phyloP scores from a whole-genome alignment of 208 protist species.

The Phytomonas francai region DNA sequence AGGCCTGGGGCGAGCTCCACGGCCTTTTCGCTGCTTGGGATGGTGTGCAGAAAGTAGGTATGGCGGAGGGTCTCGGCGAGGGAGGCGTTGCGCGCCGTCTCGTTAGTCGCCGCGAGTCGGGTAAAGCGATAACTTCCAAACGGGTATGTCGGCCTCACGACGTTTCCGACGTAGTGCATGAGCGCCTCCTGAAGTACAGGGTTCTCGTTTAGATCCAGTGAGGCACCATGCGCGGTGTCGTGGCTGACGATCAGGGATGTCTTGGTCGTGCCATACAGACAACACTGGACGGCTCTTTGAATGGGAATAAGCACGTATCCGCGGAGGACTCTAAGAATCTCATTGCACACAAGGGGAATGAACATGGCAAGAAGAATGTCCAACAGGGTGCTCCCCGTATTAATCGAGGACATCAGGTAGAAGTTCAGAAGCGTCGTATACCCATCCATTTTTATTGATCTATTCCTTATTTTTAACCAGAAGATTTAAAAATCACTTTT shows the following conservation, averaged over 20 bases:
- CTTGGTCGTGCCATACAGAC: neutral
- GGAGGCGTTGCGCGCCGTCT: neutral
- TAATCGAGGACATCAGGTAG: slow-evolving; percentile 82
- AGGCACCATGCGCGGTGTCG: neutral
- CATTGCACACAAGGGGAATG: slow-evolving; percentile 56
- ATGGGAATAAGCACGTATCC: slow-evolving; percentile 38
- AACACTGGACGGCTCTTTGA: neutral
- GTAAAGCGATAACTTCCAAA: slow-evolving; percentile 37
- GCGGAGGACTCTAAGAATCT: slow-evolving; percentile 37
- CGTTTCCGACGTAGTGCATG: slow-evolving; percentile 39
- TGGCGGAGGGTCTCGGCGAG: slow-evolving; percentile 4
- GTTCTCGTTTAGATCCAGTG: slow-evolving; percentile 13
- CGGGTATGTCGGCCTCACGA: slow-evolving; percentile 36
- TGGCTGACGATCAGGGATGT: slow-evolving; percentile 16
- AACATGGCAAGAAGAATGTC: slow-evolving; percentile 79
- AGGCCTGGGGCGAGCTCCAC: neutral
- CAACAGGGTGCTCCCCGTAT: slow-evolving; percentile 72
- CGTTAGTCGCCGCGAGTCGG: slow-evolving; percentile 8
- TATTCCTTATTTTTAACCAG: slow-evolving; percentile 1
- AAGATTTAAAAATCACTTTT: slow-evolving; percentile 6
- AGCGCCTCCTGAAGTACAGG: slow-evolving; percentile 50
- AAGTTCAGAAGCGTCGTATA: slow-evolving; percentile 76
- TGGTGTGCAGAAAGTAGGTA: slow-evolving; percentile 5
- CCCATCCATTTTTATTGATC: slow-evolving; percentile 49
- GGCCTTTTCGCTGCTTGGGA: neutral